Conservation (phyloP, 306 rosid genomes). For the Castanea sativa region DNA sequence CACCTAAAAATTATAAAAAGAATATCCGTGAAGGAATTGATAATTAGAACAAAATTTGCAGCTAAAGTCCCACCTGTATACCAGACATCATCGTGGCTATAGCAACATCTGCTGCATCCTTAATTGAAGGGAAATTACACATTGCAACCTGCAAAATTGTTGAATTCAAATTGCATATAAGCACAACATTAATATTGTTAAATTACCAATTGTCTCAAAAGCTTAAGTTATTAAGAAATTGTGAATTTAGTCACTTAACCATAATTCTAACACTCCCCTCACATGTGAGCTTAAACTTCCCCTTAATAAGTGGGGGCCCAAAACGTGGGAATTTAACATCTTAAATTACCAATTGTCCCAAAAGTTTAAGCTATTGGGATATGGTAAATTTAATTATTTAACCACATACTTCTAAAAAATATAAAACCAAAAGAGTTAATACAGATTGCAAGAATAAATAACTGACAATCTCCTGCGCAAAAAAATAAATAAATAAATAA, state of each 20-base stretch:
- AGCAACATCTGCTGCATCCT: slow-evolving; percentile 97
- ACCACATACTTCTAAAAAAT: not conserved
- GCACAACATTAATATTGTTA: not conserved
- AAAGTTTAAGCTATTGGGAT: too few relatives aligned
- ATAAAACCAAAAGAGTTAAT: slow-evolving; percentile 15
- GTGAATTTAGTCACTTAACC: too few relatives aligned
- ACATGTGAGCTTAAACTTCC: too few relatives aligned
- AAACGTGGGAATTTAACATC: too few relatives aligned
- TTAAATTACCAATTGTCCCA: too few relatives aligned
- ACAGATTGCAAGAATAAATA: not conserved
- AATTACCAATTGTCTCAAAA: too few relatives aligned
- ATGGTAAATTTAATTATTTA: too few relatives aligned
- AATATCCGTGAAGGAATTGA: slow-evolving; percentile 13
- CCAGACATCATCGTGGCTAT: slow-evolving; percentile 91
- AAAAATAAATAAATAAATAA: not conserved
- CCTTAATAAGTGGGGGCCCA: too few relatives aligned
- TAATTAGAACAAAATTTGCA: slow-evolving; percentile 13
- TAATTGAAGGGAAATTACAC: slow-evolving; percentile 91
- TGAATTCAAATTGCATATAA: slow-evolving; percentile 7
- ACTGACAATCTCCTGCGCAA: not conserved
- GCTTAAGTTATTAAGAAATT: too few relatives aligned
- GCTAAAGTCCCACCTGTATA: slow-evolving; percentile 66
- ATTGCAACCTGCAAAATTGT: slow-evolving; percentile 75
- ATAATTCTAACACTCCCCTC: too few relatives aligned
- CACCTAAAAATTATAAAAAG: slow-evolving; percentile 50